Percentiles rank a stretch among this genome's conserved stretches.
phyloP scores from a whole-genome alignment of 2,329 filamentous ascomycete species.

The Fusarium nygamai region DNA sequence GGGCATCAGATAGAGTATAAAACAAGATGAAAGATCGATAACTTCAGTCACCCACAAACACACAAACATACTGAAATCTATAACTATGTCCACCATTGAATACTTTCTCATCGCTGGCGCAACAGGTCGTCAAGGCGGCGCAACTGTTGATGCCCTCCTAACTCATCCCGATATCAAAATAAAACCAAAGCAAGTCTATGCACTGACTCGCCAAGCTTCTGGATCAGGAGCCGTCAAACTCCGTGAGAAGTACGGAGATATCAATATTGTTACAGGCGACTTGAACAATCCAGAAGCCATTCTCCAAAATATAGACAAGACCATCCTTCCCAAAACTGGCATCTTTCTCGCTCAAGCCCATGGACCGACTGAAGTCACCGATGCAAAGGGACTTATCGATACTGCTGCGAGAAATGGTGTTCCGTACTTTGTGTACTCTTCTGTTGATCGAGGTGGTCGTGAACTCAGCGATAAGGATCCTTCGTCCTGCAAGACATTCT shows the following conservation, averaged over 20 bases:
- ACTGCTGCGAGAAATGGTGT: conserved; percentile 60
- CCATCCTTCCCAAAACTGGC: conserved; percentile 17
- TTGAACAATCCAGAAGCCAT: conserved; percentile 59
- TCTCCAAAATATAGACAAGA: conserved; percentile 48
- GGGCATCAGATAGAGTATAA: neutral
- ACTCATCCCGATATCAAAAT: conserved; percentile 53
- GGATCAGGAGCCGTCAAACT: conserved; percentile 52
- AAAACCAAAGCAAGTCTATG: conserved; percentile 49
- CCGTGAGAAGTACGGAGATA: conserved; percentile 49
- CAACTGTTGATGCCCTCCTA: conserved; percentile 42
- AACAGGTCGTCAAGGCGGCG: conserved; percentile 46
- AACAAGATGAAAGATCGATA: neutral
- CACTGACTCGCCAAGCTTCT: conserved; percentile 61
- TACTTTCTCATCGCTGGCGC: conserved; percentile 42
- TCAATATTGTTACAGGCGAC: conserved; percentile 66
- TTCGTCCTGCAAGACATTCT: conserved; percentile 43
- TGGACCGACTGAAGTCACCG: conserved; percentile 52
- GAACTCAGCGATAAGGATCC: conserved; percentile 57
- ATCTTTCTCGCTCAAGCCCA: conserved; percentile 43
- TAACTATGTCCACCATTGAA: conserved; percentile 6
- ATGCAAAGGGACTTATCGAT: conserved; percentile 65
- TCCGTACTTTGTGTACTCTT: conserved; percentile 69
- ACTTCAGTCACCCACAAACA: neutral
- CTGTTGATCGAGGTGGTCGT: conserved; percentile 71
- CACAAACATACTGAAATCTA: too few species aligned